Evolutionary conservation across 179 eudicot genomes (phyloP).

Genomic region (Drosera spatulata): DNA sequence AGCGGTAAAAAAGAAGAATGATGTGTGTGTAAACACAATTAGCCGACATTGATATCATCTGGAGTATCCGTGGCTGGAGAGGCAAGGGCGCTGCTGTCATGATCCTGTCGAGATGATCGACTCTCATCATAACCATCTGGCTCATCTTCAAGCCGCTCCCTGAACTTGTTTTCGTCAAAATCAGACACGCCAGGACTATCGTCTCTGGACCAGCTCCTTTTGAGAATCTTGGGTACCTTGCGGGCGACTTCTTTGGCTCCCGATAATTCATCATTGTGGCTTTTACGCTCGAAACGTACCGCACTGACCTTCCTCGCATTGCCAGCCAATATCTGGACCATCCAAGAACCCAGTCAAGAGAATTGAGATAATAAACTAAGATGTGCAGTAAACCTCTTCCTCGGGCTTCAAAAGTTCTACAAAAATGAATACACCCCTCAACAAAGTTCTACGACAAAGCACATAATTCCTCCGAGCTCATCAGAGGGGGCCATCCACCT

Average conservation of each 20-base stretch:
- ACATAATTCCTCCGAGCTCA: no score
- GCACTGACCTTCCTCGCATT: conserved; percentile 43
- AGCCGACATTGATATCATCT: conserved; percentile 3
- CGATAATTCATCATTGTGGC: conserved; percentile 13
- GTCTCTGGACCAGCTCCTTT: conserved; percentile 17
- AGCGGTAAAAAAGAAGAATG: no score
- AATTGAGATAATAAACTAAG: neutral
- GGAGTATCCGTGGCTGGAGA: conserved; percentile 10
- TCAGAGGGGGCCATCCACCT: no score
- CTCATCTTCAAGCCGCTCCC: conserved; percentile 5
- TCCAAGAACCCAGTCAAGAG: neutral
- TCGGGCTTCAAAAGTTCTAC: neutral
- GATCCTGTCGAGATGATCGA: conserved; percentile 2
- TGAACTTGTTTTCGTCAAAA: conserved; percentile 12
- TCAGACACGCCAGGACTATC: conserved; percentile 10
- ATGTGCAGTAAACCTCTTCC: neutral
- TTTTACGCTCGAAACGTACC: conserved; percentile 26
- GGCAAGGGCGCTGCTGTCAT: conserved; percentile 5
- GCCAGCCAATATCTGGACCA: conserved; percentile 39
- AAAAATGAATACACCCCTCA: no score
- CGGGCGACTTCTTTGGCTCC: conserved; percentile 20
- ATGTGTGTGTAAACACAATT: no score
- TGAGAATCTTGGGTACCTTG: conserved; percentile 19
- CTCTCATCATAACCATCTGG: conserved; percentile 6
- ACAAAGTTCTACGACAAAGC: no score